Evolutionary conservation across 306 rosid genomes (phyloP), one percentile per base, ranked within the genome.

Genomic region (Sicyos baderoa): DNA sequence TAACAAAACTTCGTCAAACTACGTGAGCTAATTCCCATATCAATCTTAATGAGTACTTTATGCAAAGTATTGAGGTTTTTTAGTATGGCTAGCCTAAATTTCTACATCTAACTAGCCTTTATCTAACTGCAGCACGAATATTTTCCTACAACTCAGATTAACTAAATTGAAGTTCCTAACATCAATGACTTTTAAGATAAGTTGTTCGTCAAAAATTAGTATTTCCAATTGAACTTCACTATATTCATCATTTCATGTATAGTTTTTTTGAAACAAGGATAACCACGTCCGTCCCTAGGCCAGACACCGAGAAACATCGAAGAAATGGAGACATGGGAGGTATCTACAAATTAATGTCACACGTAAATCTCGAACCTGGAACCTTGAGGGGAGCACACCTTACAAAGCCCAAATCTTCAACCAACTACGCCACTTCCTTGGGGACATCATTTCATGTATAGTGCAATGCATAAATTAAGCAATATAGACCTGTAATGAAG

Each of bases 401-500:
- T n/a, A n/a, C n/a, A n/a, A n/a, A n/a, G n/a, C n/a, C n/a, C n/a
- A n/a, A n/a, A n/a, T n/a, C n/a, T n/a, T n/a, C n/a, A n/a, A n/a
- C n/a, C n/a, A n/a, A n/a, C n/a, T n/a, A n/a, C n/a, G n/a, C n/a
- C n/a, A n/a, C n/a, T n/a, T n/a, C n/a, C n/a, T n/a, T n/a, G n/a
- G n/a, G n/a, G n/a, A n/a, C n/a, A 27, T 16, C 60, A n/a, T 4
- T 27, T 10, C 47, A 8, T 19, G 16, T n/a, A n/a, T n/a, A n/a
- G n/a, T n/a, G n/a, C n/a, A n/a, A 72, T 1, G 68, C 23, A 42
- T n/a, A 58, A 72, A 51, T 29, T 6, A 18, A 49, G 52, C 55
- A 71, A 71, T 19, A 63, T 57, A 42, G 76, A 88, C 94, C 91
- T 88, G 88, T 75, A 91, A 88, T 54, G 77, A 81, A 67, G 68